Evolutionary conservation across 805 yeast genomes (phyloP), one percentile per base, ranked within the genome.

Genomic region (Pichia pseudocactophila): DNA sequence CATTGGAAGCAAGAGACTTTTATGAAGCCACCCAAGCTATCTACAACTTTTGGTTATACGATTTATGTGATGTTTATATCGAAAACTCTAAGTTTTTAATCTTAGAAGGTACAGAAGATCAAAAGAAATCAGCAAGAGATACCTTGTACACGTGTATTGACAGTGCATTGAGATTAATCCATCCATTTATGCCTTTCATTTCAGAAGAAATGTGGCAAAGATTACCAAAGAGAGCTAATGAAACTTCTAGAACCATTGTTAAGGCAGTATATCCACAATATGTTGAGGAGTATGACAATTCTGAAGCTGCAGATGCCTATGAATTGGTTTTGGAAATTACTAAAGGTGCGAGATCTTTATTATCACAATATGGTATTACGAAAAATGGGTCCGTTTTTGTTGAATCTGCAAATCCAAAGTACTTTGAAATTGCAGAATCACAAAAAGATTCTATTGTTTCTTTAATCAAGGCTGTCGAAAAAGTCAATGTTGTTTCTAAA

Each of bases 161-260:
- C 58, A 84, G 83, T 52, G 96, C 96, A 10, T 74, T 90, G 69
- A 81, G 74, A 62, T 62, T 92, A 69, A 92, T 90, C 54, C 97
- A 90, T 62, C 98, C 98, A 62, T 92, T 87, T 72, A 92, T 92
- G 98, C 98, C 98, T 32, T 92, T 78, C 62, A 71, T 92, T 52
- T 82, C 97, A 37, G 98, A 92, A 67, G 98, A 92, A 72, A 78
- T 92, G 85, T 92, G 97, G 97, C 98, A 92, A 71, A 85, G 97
- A 67, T 70, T 92, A 58, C 97, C 97, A 55, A 82, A 83, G 58
- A 80, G 96, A 61, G 73, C 76, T 7, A 68, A 78, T 41, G 96
- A 85, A 55, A 65, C 66, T 18, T 70, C 87, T 22, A 68, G 64
- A 40, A 74, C 96, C 17, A 87, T 92, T 61, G 80, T 79, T 40